Conservation (phyloP, 202 grass and related monocot species). For the Setaria italica region DNA sequence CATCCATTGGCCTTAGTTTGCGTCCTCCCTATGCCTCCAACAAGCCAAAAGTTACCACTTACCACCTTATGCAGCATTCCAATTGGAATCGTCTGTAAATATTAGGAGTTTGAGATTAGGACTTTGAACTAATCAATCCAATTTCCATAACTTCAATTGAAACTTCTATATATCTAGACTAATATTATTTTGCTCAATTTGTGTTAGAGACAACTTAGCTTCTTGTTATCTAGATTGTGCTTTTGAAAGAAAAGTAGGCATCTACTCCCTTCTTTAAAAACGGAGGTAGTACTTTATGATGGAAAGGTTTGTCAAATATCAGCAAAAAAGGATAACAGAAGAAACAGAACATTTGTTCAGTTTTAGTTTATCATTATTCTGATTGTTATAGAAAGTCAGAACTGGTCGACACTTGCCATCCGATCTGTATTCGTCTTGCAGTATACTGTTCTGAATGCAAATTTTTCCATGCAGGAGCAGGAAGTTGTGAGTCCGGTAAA, state of each 20-base stretch:
- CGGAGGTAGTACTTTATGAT: constrained; percentile 12
- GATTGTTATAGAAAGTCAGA: neutral
- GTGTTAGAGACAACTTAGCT: neutral
- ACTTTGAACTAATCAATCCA: neutral
- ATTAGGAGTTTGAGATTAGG: neutral
- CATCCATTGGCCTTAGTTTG: constrained; percentile 34
- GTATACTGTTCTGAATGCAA: constrained; percentile 46
- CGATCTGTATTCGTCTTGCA: neutral
- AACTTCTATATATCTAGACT: constrained; percentile 9
- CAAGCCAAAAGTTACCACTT: constrained; percentile 1
- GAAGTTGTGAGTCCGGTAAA: constrained; percentile 45
- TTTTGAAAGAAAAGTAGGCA: neutral
- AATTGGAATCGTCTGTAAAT: constrained; percentile 27
- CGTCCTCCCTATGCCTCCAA: constrained; percentile 23
- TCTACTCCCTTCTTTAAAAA: neutral
- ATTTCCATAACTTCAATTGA: neutral
- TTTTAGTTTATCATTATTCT: constrained; percentile 31
- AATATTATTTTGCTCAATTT: neutral
- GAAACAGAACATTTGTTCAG: neutral
- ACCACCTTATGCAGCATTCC: constrained; percentile 16
- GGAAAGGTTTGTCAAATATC: constrained; percentile 11
- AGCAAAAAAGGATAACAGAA: neutral
- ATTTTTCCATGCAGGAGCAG: constrained; percentile 53
- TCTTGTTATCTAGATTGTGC: constrained; percentile 1
- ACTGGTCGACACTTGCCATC: neutral